phyloP scores from a whole-genome alignment of 2,329 filamentous ascomycete species.

The Allantophomopsis cytisporea region DNA sequence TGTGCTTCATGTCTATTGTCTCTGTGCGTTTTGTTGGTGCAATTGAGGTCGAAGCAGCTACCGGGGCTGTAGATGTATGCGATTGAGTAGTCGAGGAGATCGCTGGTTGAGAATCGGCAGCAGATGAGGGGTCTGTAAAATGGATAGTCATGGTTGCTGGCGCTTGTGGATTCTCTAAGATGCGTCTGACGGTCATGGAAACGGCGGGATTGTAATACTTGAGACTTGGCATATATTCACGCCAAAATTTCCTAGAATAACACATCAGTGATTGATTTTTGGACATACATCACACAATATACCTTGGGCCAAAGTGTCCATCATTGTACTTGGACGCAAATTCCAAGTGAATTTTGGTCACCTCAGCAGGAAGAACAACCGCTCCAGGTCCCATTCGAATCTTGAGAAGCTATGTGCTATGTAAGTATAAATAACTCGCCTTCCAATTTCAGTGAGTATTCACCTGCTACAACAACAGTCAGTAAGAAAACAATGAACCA shows the following conservation, averaged over 20 bases:
- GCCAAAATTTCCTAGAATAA: constrained; percentile 72
- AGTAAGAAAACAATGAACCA: constrained; percentile 5
- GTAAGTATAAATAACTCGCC: constrained; percentile 12
- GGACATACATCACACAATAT: constrained; percentile 12
- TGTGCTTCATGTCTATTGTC: constrained; percentile 47
- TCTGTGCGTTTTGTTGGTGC: constrained; percentile 33
- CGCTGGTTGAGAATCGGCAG: constrained; percentile 6
- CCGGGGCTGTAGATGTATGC: constrained; percentile 29
- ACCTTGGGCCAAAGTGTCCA: constrained; percentile 66
- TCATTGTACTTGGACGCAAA: constrained; percentile 48
- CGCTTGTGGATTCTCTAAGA: constrained; percentile 32
- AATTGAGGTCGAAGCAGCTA: constrained; percentile 18
- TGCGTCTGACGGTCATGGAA: constrained; percentile 70
- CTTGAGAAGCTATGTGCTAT: constrained; percentile 50
- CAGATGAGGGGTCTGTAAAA: constrained; percentile 26
- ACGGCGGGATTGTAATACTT: constrained; percentile 90
- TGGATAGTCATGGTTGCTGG: constrained; percentile 53
- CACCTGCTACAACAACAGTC: constrained; percentile 27
- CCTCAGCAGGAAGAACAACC: constrained; percentile 61
- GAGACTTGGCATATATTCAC: constrained; percentile 64
- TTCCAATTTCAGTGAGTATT: constrained; percentile 7
- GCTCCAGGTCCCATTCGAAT: constrained; percentile 76
- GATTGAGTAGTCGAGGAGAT: constrained; percentile 23
- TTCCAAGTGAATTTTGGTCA: constrained; percentile 63
- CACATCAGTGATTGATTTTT: constrained; percentile 7